Evolutionary conservation across 257 asterid species (phyloP).

Genomic region (Scutellaria barbata): DNA sequence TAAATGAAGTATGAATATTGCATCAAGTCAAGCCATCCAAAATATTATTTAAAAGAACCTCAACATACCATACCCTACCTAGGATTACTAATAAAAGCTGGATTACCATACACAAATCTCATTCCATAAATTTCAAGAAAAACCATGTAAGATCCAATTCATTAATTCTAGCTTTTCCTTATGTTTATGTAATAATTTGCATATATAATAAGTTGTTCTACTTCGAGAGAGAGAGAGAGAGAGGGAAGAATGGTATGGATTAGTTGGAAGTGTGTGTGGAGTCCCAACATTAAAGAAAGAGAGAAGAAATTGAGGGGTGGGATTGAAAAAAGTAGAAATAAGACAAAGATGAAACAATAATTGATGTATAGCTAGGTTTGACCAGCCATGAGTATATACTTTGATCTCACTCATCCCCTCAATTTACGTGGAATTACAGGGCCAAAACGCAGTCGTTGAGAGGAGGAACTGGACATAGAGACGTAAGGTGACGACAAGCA

Average conservation of each 20-base stretch:
- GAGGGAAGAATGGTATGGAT: conserved; percentile 25
- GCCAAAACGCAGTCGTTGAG: conserved; percentile 37
- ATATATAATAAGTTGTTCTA: too few relatives aligned
- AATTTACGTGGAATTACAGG: conserved; percentile 34
- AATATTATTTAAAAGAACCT: too few relatives aligned
- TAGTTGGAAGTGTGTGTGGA: conserved; percentile 25
- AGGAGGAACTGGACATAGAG: conserved; percentile 21
- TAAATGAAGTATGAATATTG: too few relatives aligned
- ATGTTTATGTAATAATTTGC: too few relatives aligned
- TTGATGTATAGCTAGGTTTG: conserved; percentile 37
- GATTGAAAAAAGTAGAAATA: conserved; percentile 19
- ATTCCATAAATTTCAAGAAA: too few relatives aligned
- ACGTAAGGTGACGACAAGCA: conserved; percentile 17
- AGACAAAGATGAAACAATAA: conserved; percentile 39
- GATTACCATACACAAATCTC: too few relatives aligned
- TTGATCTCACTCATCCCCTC: conserved; percentile 25
- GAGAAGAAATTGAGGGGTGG: conserved; percentile 15
- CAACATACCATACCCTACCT: too few relatives aligned
- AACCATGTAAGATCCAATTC: too few relatives aligned
- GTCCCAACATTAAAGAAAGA: conserved; percentile 10
- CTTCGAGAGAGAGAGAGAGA: too few relatives aligned
- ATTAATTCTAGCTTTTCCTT: too few relatives aligned
- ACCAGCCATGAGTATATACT: conserved; percentile 33
- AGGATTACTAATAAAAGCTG: too few relatives aligned
- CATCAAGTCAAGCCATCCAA: too few relatives aligned